Evolutionary conservation across 495 filamentous ascomycete species (phyloP).

Genomic region (Peziza echinospora): DNA sequence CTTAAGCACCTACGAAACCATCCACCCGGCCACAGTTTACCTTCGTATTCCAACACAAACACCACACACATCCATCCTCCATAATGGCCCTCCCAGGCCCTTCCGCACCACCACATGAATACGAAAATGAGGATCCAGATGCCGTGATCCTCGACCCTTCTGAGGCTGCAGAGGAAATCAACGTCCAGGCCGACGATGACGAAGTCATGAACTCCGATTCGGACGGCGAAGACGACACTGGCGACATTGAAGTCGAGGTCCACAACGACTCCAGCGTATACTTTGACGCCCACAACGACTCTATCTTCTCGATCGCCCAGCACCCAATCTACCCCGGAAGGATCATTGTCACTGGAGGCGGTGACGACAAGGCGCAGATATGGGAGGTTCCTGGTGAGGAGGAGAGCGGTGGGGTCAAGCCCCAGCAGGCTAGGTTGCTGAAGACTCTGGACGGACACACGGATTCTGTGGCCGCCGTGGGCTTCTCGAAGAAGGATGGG

Average conservation of each 20-base stretch:
- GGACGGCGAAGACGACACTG: slow-evolving; percentile 31
- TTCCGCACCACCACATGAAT: too few species aligned
- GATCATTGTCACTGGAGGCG: slow-evolving; percentile 58
- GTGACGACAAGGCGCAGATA: slow-evolving; percentile 65
- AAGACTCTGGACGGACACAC: slow-evolving; percentile 60
- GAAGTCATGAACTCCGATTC: slow-evolving; percentile 20
- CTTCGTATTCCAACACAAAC: too few species aligned
- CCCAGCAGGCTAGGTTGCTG: slow-evolving; percentile 46
- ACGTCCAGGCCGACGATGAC: slow-evolving; percentile 28
- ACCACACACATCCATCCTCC: too few species aligned
- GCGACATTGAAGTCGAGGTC: slow-evolving; percentile 51
- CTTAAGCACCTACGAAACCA: too few species aligned
- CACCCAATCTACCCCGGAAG: slow-evolving; percentile 62
- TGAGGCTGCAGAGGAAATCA: slow-evolving; percentile 49
- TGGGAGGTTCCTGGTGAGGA: slow-evolving; percentile 44
- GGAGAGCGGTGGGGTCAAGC: slow-evolving; percentile 43
- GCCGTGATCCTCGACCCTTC: slow-evolving; percentile 41
- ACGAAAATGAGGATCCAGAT: slow-evolving; percentile 28
- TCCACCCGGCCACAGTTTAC: too few species aligned
- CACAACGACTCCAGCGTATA: slow-evolving; percentile 82
- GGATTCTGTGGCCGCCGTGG: slow-evolving; percentile 68
- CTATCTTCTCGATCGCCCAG: slow-evolving; percentile 78
- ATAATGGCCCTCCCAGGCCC: too few species aligned
- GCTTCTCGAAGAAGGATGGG: slow-evolving; percentile 64
- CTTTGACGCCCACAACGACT: slow-evolving; percentile 73